Evolutionary conservation across 352 stramenopile species (phyloP), one percentile per base, ranked within the genome.

Genomic region (Globisporangium acanthophoron): DNA sequence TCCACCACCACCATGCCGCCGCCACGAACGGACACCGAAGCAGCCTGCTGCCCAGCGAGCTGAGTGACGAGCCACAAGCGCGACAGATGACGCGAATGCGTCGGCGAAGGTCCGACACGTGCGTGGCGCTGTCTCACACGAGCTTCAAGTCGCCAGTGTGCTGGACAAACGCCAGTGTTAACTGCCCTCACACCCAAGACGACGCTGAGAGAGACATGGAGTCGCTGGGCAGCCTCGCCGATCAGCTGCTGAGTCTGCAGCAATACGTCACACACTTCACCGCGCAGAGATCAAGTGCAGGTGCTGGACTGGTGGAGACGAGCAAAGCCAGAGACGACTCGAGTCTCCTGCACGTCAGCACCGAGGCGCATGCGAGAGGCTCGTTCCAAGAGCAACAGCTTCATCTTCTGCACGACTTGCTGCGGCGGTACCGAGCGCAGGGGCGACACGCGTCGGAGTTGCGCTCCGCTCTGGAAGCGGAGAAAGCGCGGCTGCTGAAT

Each of bases 331-430:
- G 46, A 16, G 50, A 44, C 15, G 31, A 58, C 54, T 41, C 33
- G 21, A 56, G 45, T 37, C 29, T 53, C 12, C 5, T 29, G 7
- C 47, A 21, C n/a, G 56, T 71, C 1, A 61, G 54, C 3, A 63
- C 61, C 27, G 66, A 60, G 16, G 57, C 64, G 39, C 71, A 66
- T 56, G 65, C 70, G 7, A 58, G 64, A 45, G 56, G 68, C 46
- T 53, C 65, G 21, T 83, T 78, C 50, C 48, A 83, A 3, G 78
- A 84, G 48, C 78, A 84, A 15, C 78, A 88, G 46, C 45, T 77
- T 1, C 58, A 56, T 0, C 66, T 85, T 3, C 65, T 84, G 3
- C 76, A 87, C 43, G 66, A 83, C 53, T 61, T 88, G 29, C 64
- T 88, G 33, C 61, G 57, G 4, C 65, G 72, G 13, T 85, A 87